Evolutionary conservation across 1,284 basidiomycete species (phyloP).

Genomic region (Naganishia sp.): DNA sequence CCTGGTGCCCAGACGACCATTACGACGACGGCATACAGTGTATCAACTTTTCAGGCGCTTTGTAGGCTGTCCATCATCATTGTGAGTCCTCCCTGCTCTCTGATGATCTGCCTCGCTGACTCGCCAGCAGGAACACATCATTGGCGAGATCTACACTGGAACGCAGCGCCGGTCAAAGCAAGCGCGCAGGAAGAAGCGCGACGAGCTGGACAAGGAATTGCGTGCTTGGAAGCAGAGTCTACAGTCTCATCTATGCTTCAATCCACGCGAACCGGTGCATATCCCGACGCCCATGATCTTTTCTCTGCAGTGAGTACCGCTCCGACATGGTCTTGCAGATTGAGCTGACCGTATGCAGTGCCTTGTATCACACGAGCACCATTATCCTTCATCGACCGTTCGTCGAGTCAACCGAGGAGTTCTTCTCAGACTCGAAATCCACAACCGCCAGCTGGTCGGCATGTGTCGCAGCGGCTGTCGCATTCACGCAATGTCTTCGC

Average conservation of each 20-base stretch:
- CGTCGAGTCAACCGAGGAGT: constrained; percentile 36
- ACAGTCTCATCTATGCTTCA: constrained; percentile 33
- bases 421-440: constrained; percentile 33
- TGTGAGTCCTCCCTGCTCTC: constrained; percentile 34
- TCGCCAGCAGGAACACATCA: constrained; percentile 35
- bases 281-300: constrained; percentile 43
- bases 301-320: constrained; percentile 40
- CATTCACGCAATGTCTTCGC: constrained; percentile 39
- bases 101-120: neutral
- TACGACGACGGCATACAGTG: constrained; percentile 36
- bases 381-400: constrained; percentile 47
- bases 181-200: constrained; percentile 31
- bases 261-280: constrained; percentile 34
- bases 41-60: constrained; percentile 44
- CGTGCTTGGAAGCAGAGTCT: constrained; percentile 35
- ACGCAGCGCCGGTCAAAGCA: constrained; percentile 31
- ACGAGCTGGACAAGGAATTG: constrained; percentile 34
- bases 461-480: constrained; percentile 43
- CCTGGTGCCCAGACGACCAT: constrained; percentile 37
- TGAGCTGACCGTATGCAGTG: constrained; percentile 26
- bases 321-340: neutral
- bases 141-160: constrained; percentile 39
- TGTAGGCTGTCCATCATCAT: constrained; percentile 44
- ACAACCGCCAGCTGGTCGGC: constrained; percentile 39
- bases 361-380: constrained; percentile 43